These are phyloP conservation scores for Dactylellina drechsleri DNA, from an alignment of 2,329 filamentous ascomycete species.

Conservation along the genomic window DNA sequence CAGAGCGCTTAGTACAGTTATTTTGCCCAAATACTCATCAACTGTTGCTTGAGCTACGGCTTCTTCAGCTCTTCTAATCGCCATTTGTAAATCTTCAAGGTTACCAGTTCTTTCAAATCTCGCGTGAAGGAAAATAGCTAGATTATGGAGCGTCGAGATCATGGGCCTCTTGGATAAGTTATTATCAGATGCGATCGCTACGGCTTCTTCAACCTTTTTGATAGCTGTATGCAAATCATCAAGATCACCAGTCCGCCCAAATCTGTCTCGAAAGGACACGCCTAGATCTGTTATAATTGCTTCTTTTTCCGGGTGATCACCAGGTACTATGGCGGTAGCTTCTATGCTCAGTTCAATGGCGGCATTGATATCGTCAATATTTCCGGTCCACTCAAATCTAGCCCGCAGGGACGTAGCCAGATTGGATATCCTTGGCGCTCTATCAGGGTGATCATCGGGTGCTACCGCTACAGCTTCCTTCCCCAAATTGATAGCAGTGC, in stretches of 20 bases:
- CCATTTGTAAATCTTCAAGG: conserved; percentile 32
- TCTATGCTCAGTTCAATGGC: no score
- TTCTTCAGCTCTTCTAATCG: conserved; percentile 20
- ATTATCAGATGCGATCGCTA: neutral
- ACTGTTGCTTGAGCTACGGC: conserved; percentile 11
- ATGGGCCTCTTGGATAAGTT: neutral
- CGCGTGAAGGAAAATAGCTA: neutral
- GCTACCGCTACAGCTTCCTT: no score
- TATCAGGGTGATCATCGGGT: no score
- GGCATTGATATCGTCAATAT: no score
- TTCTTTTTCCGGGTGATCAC: no score
- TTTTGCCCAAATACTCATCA: neutral
- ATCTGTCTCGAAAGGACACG: neutral
- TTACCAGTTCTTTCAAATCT: conserved; percentile 26
- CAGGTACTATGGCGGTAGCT: no score
- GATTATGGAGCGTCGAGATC: neutral
- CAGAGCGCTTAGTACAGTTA: no score
- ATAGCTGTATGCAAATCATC: conserved; percentile 21
- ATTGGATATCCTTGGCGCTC: no score
- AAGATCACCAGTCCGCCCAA: neutral
- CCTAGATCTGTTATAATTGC: no score
- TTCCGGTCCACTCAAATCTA: no score
- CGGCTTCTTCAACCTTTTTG: conserved; percentile 11
- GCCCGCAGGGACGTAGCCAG: no score
- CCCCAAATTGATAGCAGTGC: no score